A percentile compares a stretch with the other conserved stretches of the same genome.
phyloP scores from a whole-genome alignment of 1,284 basidiomycete species.

The Microbotryum saponariae region DNA sequence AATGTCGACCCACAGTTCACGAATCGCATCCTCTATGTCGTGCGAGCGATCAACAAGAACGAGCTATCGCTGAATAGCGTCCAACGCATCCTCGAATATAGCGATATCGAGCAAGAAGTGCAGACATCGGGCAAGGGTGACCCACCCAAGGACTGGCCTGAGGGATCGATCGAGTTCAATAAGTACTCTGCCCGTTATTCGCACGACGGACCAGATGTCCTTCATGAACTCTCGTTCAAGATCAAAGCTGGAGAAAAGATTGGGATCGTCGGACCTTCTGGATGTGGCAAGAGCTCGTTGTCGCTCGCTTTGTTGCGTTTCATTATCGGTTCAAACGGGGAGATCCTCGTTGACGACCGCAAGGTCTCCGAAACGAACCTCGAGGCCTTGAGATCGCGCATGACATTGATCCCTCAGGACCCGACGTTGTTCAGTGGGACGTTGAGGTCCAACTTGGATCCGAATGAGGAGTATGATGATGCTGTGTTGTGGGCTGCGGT shows the following conservation, averaged over 20 bases:
- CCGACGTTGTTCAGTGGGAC: constrained; percentile 42
- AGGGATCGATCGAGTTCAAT: constrained; percentile 42
- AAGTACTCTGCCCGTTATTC: constrained; percentile 64
- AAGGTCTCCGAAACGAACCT: constrained; percentile 80
- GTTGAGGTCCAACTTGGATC: constrained; percentile 42
- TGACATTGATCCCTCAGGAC: constrained; percentile 66
- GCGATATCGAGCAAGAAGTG: constrained; percentile 51
- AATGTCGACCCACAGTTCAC: constrained; percentile 22
- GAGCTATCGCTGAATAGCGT: constrained; percentile 42
- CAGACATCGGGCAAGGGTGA: constrained; percentile 54
- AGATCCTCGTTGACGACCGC: constrained; percentile 62
- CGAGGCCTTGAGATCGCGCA: constrained; percentile 59
- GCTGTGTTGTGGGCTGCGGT: constrained; percentile 40
- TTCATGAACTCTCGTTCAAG: constrained; percentile 58
- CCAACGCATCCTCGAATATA: constrained; percentile 84
- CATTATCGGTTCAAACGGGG: constrained; percentile 44
- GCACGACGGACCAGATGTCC: constrained; percentile 59
- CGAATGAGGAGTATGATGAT: constrained; percentile 40
- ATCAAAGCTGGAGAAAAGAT: constrained; percentile 66
- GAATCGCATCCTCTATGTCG: constrained; percentile 28
- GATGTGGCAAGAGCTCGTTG: constrained; percentile 94
- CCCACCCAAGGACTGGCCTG: constrained; percentile 55
- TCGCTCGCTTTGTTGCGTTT: constrained; percentile 69
- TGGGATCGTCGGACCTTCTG: constrained; percentile 88
- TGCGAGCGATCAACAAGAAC: constrained; percentile 28